Conservation (phyloP, 1,284 basidiomycete species). For the Tilletiopsis washingtonensis region DNA sequence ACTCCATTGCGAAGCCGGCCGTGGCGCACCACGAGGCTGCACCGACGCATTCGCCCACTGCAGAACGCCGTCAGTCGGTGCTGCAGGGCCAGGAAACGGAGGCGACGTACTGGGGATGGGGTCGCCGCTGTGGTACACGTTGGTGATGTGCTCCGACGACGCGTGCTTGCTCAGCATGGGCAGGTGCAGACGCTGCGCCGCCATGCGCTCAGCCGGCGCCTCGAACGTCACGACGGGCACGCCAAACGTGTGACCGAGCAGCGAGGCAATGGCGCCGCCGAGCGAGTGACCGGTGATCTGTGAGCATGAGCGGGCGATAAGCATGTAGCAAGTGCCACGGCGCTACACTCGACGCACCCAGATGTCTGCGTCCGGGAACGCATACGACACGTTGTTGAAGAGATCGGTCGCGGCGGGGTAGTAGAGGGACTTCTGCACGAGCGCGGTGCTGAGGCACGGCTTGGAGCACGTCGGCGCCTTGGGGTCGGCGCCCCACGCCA, state of each 20-base stretch:
- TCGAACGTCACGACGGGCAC: constrained; percentile 81
- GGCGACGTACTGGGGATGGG: constrained; percentile 52
- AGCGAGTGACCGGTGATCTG: constrained; percentile 75
- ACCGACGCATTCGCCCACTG: constrained; percentile 39
- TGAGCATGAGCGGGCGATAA: neutral
- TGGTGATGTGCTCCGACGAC: constrained; percentile 51
- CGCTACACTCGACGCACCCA: constrained; percentile 53
- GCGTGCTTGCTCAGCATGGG: constrained; percentile 55
- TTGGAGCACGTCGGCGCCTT: constrained; percentile 62
- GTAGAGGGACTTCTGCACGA: constrained; percentile 78
- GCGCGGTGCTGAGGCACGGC: constrained; percentile 68
- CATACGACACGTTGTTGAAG: constrained; percentile 60
- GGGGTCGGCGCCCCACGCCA: too few species aligned
- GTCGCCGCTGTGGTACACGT: constrained; percentile 72
- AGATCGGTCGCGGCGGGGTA: constrained; percentile 73
- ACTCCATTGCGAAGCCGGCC: constrained; percentile 45
- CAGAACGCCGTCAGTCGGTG: neutral
- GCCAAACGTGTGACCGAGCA: constrained; percentile 87
- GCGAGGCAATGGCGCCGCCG: constrained; percentile 75
- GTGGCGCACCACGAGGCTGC: constrained; percentile 34
- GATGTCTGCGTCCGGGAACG: constrained; percentile 85
- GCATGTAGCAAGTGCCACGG: neutral
- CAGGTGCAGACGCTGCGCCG: constrained; percentile 76
- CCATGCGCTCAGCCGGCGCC: constrained; percentile 79
- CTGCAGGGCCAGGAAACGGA: neutral